phyloP scores from a whole-genome alignment of 1,139 yeast genomes.

The Debaryomyces singareniensis region DNA sequence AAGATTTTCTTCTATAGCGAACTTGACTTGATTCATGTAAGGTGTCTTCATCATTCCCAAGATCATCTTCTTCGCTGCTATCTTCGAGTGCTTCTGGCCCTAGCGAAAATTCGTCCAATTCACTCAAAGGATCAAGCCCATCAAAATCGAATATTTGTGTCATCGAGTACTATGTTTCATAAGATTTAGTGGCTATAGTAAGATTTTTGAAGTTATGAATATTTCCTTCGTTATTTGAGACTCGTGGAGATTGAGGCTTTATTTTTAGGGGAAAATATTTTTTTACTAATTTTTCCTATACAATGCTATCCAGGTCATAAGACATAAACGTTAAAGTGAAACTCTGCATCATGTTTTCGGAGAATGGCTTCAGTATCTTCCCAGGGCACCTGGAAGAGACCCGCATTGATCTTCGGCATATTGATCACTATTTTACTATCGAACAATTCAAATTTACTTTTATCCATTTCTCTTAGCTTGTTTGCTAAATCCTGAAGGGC shows the following conservation, averaged over 20 bases:
- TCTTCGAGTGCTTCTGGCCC: conserved; percentile 3
- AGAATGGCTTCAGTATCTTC: conserved; percentile 51
- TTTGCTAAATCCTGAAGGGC: conserved; percentile 41
- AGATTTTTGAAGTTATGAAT: too few relatives aligned
- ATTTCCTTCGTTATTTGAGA: too few relatives aligned
- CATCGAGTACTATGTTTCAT: conserved; percentile 3
- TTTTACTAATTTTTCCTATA: too few relatives aligned
- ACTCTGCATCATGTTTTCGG: conserved; percentile 13
- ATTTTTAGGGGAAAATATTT: too few relatives aligned
- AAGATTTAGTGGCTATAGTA: too few relatives aligned
- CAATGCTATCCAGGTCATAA: too few relatives aligned
- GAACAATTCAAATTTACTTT: conserved; percentile 7
- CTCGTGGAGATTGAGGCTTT: too few relatives aligned
- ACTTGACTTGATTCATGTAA: neutral
- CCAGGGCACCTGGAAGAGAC: conserved; percentile 80
- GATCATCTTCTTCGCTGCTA: conserved; percentile 1
- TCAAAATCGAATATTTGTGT: conserved; percentile 14
- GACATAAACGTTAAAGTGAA: conserved; percentile 39
- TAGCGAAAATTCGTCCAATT: conserved; percentile 5
- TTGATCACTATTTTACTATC: conserved; percentile 25
- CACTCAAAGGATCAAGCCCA: conserved; percentile 13
- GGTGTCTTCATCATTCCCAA: neutral
- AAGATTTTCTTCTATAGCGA: conserved; percentile 13
- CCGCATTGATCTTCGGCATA: conserved; percentile 79
- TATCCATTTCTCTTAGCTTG: conserved; percentile 23